Conservation (phyloP, 2,329 filamentous ascomycete genomes). For the Fusarium citri region DNA sequence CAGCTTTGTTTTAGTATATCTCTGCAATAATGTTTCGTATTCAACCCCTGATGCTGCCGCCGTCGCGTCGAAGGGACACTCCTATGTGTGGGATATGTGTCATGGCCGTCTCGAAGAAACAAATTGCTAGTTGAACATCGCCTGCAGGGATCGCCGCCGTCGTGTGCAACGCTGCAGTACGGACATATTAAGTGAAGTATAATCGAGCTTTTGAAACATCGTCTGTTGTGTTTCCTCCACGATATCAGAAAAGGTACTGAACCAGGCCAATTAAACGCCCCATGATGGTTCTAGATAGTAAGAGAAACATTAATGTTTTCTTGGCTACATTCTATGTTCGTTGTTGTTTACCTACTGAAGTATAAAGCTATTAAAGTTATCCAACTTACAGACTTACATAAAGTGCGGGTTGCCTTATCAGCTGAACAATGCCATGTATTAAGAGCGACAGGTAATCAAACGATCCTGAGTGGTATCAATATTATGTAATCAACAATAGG, state of each 20-base stretch:
- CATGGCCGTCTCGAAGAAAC: slow-evolving; percentile 17
- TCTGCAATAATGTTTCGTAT: background rate
- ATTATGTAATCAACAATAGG: background rate
- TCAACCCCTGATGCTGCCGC: background rate
- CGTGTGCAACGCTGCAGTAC: slow-evolving; percentile 9
- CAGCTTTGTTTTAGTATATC: slow-evolving; percentile 1
- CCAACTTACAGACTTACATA: background rate
- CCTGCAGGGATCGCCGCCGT: slow-evolving; percentile 22
- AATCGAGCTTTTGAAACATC: slow-evolving; percentile 7
- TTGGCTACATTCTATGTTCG: background rate
- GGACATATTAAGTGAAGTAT: background rate
- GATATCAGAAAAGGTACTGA: no score
- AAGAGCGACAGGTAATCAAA: background rate
- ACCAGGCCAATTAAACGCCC: background rate
- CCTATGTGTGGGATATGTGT: background rate
- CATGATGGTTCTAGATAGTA: background rate
- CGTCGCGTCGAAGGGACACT: background rate
- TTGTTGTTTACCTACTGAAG: background rate
- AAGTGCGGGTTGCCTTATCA: background rate
- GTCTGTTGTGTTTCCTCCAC: background rate
- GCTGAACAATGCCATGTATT: background rate
- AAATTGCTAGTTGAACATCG: slow-evolving; percentile 3
- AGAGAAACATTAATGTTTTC: background rate
- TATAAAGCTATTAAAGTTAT: background rate
- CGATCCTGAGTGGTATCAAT: background rate